phyloP scores from a whole-genome alignment of 192 early-diverging fungal species.

The Coemansia nantahalensis region DNA sequence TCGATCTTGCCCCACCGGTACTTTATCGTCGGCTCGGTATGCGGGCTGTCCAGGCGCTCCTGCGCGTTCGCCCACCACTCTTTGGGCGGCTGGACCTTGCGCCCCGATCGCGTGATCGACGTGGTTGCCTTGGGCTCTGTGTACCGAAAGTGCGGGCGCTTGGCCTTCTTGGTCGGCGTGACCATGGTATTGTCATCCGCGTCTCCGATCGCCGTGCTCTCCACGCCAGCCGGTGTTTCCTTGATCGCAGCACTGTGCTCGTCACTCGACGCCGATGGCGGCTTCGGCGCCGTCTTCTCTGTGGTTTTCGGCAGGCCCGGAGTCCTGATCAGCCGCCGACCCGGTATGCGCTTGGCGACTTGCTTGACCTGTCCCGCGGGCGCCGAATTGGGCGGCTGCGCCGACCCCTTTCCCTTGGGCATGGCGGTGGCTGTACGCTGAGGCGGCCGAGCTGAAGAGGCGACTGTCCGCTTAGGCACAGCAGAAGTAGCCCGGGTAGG shows the following conservation, averaged over 20 bases:
- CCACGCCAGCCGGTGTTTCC: background rate
- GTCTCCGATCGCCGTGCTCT: background rate
- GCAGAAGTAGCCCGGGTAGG: too few species aligned
- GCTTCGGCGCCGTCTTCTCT: background rate
- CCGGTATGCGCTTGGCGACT: too few species aligned
- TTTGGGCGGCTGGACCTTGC: conserved; percentile 35
- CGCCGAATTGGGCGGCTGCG: conserved; percentile 2
- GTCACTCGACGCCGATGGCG: background rate
- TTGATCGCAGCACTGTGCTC: background rate
- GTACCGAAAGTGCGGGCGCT: conserved; percentile 15
- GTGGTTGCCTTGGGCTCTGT: conserved; percentile 13
- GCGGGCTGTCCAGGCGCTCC: conserved; percentile 23
- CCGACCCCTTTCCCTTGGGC: background rate
- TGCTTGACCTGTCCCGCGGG: conserved; percentile 9
- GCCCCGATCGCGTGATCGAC: conserved; percentile 40
- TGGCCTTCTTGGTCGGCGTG: conserved; percentile 17
- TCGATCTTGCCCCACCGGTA: conserved; percentile 48
- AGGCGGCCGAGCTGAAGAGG: too few species aligned
- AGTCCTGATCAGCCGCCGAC: background rate
- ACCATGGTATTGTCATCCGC: background rate
- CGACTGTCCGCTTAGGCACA: too few species aligned
- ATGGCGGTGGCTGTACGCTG: background rate
- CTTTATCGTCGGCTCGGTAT: conserved; percentile 33
- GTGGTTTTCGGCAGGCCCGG: background rate
- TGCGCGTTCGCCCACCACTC: conserved; percentile 52